Conservation (phyloP, 306 rosid species). For the Gastrolobium bilobum region DNA sequence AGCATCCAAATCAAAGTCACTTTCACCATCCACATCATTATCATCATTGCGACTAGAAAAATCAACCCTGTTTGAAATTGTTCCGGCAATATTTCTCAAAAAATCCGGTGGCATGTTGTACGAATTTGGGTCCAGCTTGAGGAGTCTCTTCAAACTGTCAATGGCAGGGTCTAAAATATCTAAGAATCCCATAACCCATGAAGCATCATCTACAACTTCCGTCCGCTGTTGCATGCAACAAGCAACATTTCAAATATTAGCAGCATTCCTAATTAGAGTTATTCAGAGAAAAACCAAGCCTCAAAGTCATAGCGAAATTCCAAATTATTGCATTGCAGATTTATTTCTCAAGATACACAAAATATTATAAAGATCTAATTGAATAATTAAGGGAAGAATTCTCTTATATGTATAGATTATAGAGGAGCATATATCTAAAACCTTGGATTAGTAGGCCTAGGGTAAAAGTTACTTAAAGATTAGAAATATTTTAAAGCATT, state of each 20-base stretch:
- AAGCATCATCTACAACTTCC: slow-evolving; percentile 95
- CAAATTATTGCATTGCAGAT: neutral
- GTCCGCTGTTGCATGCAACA: slow-evolving; percentile 74
- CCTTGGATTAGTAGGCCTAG: slow-evolving; percentile 12
- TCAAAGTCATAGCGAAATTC: neutral
- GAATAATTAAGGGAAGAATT: neutral
- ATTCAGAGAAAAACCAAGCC: slow-evolving; percentile 16
- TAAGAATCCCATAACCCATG: slow-evolving; percentile 93
- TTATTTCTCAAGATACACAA: neutral
- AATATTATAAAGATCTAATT: neutral
- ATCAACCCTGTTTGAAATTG: slow-evolving; percentile 44
- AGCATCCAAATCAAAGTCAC: slow-evolving; percentile 76
- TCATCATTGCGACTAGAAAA: slow-evolving; percentile 37
- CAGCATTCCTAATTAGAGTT: neutral
- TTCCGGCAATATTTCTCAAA: slow-evolving; percentile 48
- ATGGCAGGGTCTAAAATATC: slow-evolving; percentile 94
- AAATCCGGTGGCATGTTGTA: slow-evolving; percentile 48
- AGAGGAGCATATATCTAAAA: neutral
- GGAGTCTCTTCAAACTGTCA: slow-evolving; percentile 77
- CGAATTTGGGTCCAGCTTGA: slow-evolving; percentile 70
- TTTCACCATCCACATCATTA: slow-evolving; percentile 54
- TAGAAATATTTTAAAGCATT: neutral
- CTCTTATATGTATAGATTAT: neutral
- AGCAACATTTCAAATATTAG: slow-evolving; percentile 38
- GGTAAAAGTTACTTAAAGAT: neutral